Evolutionary conservation across 2,329 filamentous ascomycete genomes (phyloP).

Genomic region (Penicillium italicum): DNA sequence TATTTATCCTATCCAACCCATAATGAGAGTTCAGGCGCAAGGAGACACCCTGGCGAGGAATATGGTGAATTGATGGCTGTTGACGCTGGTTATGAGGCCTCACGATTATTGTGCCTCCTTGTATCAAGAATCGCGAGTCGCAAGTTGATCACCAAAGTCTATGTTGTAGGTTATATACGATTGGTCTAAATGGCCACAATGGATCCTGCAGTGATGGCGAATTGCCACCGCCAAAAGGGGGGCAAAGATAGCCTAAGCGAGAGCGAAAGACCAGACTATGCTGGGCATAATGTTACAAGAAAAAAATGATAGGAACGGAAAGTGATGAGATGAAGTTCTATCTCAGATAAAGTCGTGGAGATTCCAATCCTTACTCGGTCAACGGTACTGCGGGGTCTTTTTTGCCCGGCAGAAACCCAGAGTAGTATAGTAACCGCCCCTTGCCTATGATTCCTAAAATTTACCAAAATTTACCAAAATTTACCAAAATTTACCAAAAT

Average conservation of each 20-base stretch:
- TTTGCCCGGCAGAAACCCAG: background rate
- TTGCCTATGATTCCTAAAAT: no score
- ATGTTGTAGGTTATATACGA: no score
- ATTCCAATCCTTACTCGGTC: background rate
- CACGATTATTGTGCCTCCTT: conserved; percentile 31
- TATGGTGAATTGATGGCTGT: conserved; percentile 52
- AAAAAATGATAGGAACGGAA: background rate
- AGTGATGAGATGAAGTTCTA: background rate
- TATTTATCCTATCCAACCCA: conserved; percentile 74
- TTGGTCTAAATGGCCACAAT: background rate
- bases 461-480: no score
- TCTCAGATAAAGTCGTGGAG: background rate
- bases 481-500: background rate
- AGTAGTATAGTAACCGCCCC: no score
- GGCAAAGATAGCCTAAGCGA: conserved; percentile 30
- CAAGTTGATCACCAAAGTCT: background rate
- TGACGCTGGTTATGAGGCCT: conserved; percentile 37
- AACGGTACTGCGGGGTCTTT: background rate
- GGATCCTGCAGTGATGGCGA: conserved; percentile 20
- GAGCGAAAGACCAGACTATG: conserved; percentile 30
- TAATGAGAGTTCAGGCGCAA: conserved; percentile 52
- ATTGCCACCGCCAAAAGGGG: conserved; percentile 29
- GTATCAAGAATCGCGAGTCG: background rate
- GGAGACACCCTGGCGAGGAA: conserved; percentile 51
- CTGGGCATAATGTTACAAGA: background rate